These are phyloP conservation scores for Lithospermum erythrorhizon DNA, from an alignment of 257 asterid genomes.

Conservation along the genomic window DNA sequence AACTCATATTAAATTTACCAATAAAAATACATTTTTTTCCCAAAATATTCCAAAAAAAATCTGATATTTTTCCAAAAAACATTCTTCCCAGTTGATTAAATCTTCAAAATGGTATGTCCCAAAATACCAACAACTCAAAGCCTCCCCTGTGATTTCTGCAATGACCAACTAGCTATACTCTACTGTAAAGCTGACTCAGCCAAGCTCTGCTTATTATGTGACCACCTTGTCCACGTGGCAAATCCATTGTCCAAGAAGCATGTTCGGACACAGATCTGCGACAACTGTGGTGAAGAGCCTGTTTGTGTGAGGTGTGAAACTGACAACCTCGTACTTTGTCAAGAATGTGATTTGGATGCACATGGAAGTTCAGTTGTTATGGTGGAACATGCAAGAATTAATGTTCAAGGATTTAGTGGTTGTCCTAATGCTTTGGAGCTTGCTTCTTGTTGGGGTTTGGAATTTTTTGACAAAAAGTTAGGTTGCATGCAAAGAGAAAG, in stretches of 20 bases:
- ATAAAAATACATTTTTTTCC: too few relatives aligned
- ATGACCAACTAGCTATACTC: not conserved
- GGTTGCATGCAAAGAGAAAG: not conserved
- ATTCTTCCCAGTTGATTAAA: too few relatives aligned
- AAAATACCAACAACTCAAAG: too few relatives aligned
- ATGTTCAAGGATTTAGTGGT: conserved; percentile 46
- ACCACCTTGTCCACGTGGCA: conserved; percentile 59
- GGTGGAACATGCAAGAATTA: conserved; percentile 24
- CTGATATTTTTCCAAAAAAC: too few relatives aligned
- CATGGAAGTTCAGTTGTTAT: conserved; percentile 22
- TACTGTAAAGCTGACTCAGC: conserved; percentile 16
- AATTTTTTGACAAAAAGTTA: conserved; percentile 8
- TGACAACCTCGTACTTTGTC: conserved; percentile 54
- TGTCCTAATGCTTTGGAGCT: conserved; percentile 66
- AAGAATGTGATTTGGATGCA: conserved; percentile 41
- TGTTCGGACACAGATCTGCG: conserved; percentile 51
- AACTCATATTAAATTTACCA: too few relatives aligned
- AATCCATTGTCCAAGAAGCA: conserved; percentile 57
- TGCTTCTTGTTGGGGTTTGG: conserved; percentile 40
- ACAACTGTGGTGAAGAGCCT: conserved; percentile 40
- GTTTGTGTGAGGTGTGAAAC: conserved; percentile 36
- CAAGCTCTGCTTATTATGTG: conserved; percentile 55
- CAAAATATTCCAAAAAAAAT: too few relatives aligned
- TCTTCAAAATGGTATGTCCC: too few relatives aligned
- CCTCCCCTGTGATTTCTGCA: not conserved